A percentile compares a stretch with the other conserved stretches of the same genome.
phyloP scores from a whole-genome alignment of 805 yeast species.

The Ogataea zsoltii region DNA sequence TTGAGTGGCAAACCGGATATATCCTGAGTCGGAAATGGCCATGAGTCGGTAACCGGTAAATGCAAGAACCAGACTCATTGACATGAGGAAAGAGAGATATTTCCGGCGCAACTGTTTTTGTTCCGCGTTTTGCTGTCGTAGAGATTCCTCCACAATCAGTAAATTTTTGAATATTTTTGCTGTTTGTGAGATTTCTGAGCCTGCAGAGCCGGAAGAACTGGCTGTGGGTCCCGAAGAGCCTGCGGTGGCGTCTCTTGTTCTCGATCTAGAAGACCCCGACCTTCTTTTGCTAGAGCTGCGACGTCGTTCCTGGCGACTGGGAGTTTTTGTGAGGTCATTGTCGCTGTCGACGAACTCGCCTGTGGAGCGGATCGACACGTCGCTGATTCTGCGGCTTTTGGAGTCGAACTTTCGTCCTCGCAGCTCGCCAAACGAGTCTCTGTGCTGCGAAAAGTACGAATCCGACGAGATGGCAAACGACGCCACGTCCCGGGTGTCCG shows the following conservation, averaged over 20 bases:
- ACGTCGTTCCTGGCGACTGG: conserved; percentile 17
- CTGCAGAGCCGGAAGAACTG: conserved; percentile 7
- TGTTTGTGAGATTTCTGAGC: conserved; percentile 34
- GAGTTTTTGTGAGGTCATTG: conserved; percentile 22
- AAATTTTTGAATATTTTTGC: conserved; percentile 81
- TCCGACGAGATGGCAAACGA: conserved; percentile 32
- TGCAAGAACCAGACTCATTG: conserved; percentile 41
- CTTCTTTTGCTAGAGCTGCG: conserved; percentile 19
- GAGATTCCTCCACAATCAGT: conserved; percentile 79
- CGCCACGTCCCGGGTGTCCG: conserved; percentile 17
- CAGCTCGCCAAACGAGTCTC: conserved; percentile 29
- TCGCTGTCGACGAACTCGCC: conserved; percentile 25
- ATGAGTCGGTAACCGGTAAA: conserved; percentile 38
- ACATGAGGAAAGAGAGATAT: conserved; percentile 54
- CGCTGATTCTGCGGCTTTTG: conserved; percentile 28
- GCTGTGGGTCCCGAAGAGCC: conserved; percentile 4
- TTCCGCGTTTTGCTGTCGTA: conserved; percentile 77
- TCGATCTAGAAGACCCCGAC: conserved; percentile 18
- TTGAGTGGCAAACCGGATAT: conserved; percentile 44
- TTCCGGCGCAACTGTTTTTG: conserved; percentile 66
- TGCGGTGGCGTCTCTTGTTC: conserved; percentile 15
- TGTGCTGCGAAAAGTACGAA: conserved; percentile 35
- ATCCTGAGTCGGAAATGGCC: conserved; percentile 25
- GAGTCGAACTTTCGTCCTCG: conserved; percentile 23
- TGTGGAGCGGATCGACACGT: conserved; percentile 27